Percentiles rank a stretch among this genome's conserved stretches.
These are phyloP conservation scores for Fusarium oxysporum DNA, from an alignment of 2,329 filamentous ascomycete species.

Conservation along the genomic window DNA sequence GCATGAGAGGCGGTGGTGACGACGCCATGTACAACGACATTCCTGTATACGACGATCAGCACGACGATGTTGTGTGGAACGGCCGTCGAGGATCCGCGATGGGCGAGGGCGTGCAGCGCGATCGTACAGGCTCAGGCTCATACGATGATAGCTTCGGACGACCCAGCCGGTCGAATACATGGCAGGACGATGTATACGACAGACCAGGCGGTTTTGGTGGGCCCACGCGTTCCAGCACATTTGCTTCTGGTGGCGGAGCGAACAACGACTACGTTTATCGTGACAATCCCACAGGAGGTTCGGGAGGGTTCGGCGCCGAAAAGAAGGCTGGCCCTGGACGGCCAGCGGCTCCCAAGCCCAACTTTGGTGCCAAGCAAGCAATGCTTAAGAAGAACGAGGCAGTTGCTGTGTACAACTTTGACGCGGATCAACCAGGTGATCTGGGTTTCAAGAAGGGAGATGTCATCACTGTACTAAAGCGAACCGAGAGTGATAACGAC, in stretches of 20 bases:
- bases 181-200: conserved; percentile 82
- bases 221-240: conserved; percentile 64
- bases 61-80: conserved; percentile 88
- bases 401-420: conserved; percentile 91
- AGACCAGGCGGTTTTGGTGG: conserved; percentile 57
- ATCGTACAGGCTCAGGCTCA: conserved; percentile 50
- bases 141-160: conserved; percentile 64
- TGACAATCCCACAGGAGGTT: conserved; percentile 53
- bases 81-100: conserved; percentile 76
- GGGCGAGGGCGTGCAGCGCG: conserved; percentile 69
- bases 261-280: conserved; percentile 66
- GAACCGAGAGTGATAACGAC: conserved; percentile 92
- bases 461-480: conserved; percentile 92
- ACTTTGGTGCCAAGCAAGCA: conserved; percentile 72
- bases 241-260: conserved; percentile 55
- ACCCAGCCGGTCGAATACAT: conserved; percentile 74
- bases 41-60: conserved; percentile 85
- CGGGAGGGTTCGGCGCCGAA: conserved; percentile 44
- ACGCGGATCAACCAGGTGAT: conserved; percentile 92
- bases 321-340: conserved; percentile 73
- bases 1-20: conserved; percentile 63
- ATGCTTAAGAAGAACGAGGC: conserved; percentile 80
- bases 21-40: conserved; percentile 92
- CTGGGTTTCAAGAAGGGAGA: conserved; percentile 98
- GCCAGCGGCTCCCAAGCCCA: conserved; percentile 89